Evolutionary conservation across 129 eudicot genomes (phyloP), one percentile per base, ranked within the genome.

Genomic region (Chrysanthemum lavandulifolium): DNA sequence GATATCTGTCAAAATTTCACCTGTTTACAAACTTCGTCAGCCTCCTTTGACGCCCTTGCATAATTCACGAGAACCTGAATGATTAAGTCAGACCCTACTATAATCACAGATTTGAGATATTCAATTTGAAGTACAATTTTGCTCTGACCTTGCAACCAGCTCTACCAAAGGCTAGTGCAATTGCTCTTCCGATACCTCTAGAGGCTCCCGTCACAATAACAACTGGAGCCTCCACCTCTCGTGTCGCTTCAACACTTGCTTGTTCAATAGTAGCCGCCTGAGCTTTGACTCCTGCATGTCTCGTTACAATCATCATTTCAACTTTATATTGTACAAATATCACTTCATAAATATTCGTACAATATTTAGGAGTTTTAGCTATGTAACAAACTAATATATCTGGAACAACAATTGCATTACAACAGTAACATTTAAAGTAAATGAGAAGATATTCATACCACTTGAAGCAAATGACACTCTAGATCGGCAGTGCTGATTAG

Each of bases 121-220:
- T 10, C 36, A 58, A 43, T 13, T 29, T 10, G 6, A 68, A 72
- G 27, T 60, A 23, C 49, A 48, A 61, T 0, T 71, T 43, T 16
- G 8, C 14, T 13, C 65, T 52, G 27, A 91, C 97, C 96, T 92
- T 92, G 71, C 96, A 89, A 69, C 96, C 96, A 67, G 96, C 88
- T 68, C 84, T 89, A 33, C 98, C 92, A 49, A 89, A 67, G 72
- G 95, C 81, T 68, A 92, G 68, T 14, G 96, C 94, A 62, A 86
- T 60, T 6, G 97, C 89, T 68, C 72, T 89, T 25, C 98, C 97
- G 25, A 93, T 93, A 21, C 98, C 97, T 85, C 97, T 89, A 55
- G 98, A 93, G 25, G 98, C 98, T 80, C 98, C 98, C 10, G 97
- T 93, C 40, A 93, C 85, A 73, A 93, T 77, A 71, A 78, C 97